These are phyloP conservation scores for Apiotrichum akiyoshidainum DNA, from an alignment of 1,284 basidiomycete species.

Conservation along the genomic window DNA sequence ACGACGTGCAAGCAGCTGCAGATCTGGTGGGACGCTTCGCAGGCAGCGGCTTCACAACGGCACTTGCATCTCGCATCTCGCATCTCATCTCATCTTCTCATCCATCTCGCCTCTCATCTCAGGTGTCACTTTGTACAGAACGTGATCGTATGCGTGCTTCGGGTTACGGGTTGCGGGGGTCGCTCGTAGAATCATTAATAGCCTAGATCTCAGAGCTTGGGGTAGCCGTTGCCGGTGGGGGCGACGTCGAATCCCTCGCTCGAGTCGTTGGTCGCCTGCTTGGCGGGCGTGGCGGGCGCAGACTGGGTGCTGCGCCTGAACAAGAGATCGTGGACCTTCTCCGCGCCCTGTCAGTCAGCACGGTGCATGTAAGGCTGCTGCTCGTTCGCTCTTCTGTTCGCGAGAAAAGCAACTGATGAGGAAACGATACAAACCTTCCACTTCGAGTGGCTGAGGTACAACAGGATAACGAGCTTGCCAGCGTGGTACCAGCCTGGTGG, in stretches of 20 bases:
- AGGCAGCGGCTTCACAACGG: too few species aligned
- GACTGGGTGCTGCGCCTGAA: slow-evolving; percentile 6
- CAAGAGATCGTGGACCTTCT: slow-evolving; percentile 30
- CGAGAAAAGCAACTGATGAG: too few species aligned
- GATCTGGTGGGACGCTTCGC: too few species aligned
- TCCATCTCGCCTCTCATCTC: too few species aligned
- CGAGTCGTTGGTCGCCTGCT: background rate
- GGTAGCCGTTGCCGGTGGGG: background rate
- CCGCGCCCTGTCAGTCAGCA: slow-evolving; percentile 26
- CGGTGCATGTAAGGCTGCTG: too few species aligned
- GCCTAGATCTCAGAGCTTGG: background rate
- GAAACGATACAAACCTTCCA: slow-evolving; percentile 25
- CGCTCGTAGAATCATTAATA: background rate
- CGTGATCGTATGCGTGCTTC: too few species aligned
- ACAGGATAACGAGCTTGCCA: slow-evolving; percentile 39
- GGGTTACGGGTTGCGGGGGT: too few species aligned
- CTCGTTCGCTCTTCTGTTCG: too few species aligned
- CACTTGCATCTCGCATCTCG: too few species aligned
- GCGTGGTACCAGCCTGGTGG: slow-evolving; percentile 43
- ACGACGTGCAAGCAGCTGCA: too few species aligned
- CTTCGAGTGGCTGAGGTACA: slow-evolving; percentile 42
- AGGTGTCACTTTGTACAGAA: too few species aligned
- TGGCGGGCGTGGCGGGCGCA: background rate
- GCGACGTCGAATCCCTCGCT: background rate
- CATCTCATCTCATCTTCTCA: too few species aligned